Evolutionary conservation across 2,329 filamentous ascomycete species (phyloP).

Genomic region (Hymenotorrendiella dingleyae): DNA sequence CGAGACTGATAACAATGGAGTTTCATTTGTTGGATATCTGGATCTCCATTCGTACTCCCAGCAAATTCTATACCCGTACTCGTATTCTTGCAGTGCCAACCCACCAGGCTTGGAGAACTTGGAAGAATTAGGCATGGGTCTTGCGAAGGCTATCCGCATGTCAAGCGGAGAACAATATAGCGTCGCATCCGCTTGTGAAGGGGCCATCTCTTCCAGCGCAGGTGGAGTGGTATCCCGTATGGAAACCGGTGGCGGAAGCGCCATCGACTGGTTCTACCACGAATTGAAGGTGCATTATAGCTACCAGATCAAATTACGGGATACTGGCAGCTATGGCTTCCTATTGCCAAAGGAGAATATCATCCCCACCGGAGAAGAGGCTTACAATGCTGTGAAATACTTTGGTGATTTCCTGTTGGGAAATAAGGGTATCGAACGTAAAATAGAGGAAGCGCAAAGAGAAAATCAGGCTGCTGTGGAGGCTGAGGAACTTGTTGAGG

Average conservation of each 20-base stretch:
- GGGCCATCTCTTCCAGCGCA: constrained; percentile 48
- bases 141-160: constrained; percentile 84
- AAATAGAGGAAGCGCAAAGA: background rate
- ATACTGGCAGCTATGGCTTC: constrained; percentile 92
- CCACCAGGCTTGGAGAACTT: constrained; percentile 89
- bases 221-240: constrained; percentile 42
- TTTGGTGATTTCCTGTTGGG: constrained; percentile 74
- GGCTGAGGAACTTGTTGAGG: constrained; percentile 1
- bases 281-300: constrained; percentile 75
- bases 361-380: constrained; percentile 81
- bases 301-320: constrained; percentile 90
- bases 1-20: constrained; percentile 63
- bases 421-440: constrained; percentile 58
- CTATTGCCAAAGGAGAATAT: constrained; percentile 82
- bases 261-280: constrained; percentile 93
- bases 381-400: constrained; percentile 76
- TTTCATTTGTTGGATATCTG: constrained; percentile 75
- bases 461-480: background rate
- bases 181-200: constrained; percentile 81
- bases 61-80: constrained; percentile 88
- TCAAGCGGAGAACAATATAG: constrained; percentile 70
- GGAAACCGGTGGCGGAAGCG: constrained; percentile 75
- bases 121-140: constrained; percentile 79
- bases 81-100: constrained; percentile 70
- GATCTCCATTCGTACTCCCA: constrained; percentile 96